Evolutionary conservation across 768 basidiomycete genomes (phyloP), one percentile per base, ranked within the genome.

Genomic region (Serendipita sp.): DNA sequence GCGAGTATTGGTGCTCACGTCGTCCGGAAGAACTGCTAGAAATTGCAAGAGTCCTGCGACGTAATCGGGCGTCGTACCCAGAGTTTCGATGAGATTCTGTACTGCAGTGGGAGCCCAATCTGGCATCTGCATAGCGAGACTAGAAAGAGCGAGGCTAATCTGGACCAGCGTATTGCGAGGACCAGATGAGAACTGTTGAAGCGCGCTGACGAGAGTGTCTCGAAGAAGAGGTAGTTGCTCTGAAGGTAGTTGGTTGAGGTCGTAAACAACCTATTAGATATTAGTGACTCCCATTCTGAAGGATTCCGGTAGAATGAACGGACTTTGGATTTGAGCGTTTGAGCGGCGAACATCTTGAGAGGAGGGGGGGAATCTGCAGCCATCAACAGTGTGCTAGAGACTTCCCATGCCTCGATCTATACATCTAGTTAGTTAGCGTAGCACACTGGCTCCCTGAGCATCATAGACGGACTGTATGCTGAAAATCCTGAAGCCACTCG

Each of bases 361-460:
- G 90, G 81, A 36, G 77, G 72, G 2, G 91, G 88, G 2, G 83
- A 83, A 69, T 91, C 87, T 50, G 85, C 81, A 3, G 85, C 83
- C 67, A 86, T 83, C 68, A 99, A 83, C 69, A 99, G 83, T 74
- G 87, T 79, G 76, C 95, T 94, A 75, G 92, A 96, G 62, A 89
- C 90, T 69, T 85, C 81, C 96, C 96, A 99, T 69, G 96, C 94
- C 75, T 96, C 91, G 74, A 84, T 81, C 96, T 99, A 82, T 75
- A 76, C 77, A 76, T 77, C 76, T 78, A 78, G 77, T 72, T 68
- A 64, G 68, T 72, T 72, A 71, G 83, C 81, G 82, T 33, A n/a
- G 27, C 58, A 33, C 37, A 40, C 16, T 40, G 50, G 45, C 63
- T 50, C 34, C 62, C 44, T 66, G 15, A 75, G 83, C 80, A 81